phyloP scores from a whole-genome alignment of 805 yeast genomes.

The Lipomyces spencermartinsiae region DNA sequence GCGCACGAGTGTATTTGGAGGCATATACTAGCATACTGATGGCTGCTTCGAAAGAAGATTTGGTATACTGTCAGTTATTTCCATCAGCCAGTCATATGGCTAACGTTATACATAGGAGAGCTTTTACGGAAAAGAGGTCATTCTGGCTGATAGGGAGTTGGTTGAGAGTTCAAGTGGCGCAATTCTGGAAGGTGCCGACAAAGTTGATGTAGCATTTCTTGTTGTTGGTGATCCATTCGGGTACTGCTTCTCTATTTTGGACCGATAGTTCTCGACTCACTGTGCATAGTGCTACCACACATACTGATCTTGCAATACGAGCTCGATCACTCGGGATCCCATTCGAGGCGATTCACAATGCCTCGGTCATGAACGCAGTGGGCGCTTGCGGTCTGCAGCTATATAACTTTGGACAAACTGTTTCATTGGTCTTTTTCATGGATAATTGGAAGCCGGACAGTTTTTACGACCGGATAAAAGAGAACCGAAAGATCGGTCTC shows the following conservation, averaged over 20 bases:
- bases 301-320: slow-evolving; percentile 88
- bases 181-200: slow-evolving; percentile 76
- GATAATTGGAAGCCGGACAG: slow-evolving; percentile 97
- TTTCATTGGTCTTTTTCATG: slow-evolving; percentile 94
- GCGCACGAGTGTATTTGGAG: slow-evolving; percentile 91
- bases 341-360: slow-evolving; percentile 88
- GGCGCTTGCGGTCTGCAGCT: slow-evolving; percentile 97
- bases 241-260: slow-evolving; percentile 19
- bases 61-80: slow-evolving; percentile 43
- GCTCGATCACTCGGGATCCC: slow-evolving; percentile 83
- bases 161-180: slow-evolving; percentile 89
- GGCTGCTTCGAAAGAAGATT: slow-evolving; percentile 79
- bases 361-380: slow-evolving; percentile 97
- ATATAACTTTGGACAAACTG: slow-evolving; percentile 95
- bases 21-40: slow-evolving; percentile 94
- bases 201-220: slow-evolving; percentile 86
- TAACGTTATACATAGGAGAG: slow-evolving; percentile 53
- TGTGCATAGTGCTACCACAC: slow-evolving; percentile 76
- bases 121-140: slow-evolving; percentile 83
- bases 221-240: slow-evolving; percentile 99
- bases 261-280: background rate
- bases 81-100: too few species aligned
- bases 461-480: slow-evolving; percentile 86
- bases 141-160: slow-evolving; percentile 91
- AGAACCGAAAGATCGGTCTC: slow-evolving; percentile 86